Percentiles rank a stretch among this genome's conserved stretches.
These are phyloP conservation scores for Pulveroboletus sp. DNA, from an alignment of 768 basidiomycete species.

Conservation along the genomic window DNA sequence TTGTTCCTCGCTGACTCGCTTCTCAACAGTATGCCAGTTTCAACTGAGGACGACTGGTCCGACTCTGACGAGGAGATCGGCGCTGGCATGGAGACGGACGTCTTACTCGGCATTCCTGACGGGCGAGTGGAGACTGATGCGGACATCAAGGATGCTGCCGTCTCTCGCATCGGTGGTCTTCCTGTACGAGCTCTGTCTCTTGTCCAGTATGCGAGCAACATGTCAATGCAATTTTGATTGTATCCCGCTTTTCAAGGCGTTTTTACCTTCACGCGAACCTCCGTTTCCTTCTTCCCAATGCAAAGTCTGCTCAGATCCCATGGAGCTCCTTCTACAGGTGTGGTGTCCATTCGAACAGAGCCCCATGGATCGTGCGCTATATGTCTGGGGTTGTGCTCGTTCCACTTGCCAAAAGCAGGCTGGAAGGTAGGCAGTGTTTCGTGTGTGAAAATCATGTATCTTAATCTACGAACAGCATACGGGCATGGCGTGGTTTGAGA, in stretches of 20 bases:
- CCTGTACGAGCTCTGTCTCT: constrained; percentile 69
- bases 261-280: constrained; percentile 64
- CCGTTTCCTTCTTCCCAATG: constrained; percentile 64
- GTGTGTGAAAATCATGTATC: constrained; percentile 6
- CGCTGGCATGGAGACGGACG: constrained; percentile 63
- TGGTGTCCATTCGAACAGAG: constrained; percentile 91
- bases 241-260: constrained; percentile 58
- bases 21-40: constrained; percentile 38
- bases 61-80: constrained; percentile 71
- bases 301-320: constrained; percentile 65
- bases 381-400: constrained; percentile 80
- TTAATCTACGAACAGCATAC: constrained; percentile 48
- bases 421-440: constrained; percentile 61
- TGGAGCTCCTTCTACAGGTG: constrained; percentile 82
- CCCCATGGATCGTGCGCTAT: constrained; percentile 79
- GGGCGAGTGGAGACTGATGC: constrained; percentile 54
- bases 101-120: constrained; percentile 80
- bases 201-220: constrained; percentile 43
- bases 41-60: constrained; percentile 65
- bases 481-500: constrained; percentile 77
- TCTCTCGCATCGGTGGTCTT: constrained; percentile 86
- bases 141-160: constrained; percentile 73
- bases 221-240: constrained; percentile 45
- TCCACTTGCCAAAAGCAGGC: constrained; percentile 68
- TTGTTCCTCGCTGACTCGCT: constrained; percentile 5